phyloP scores from a whole-genome alignment of 306 rosid species.

The Carpinus viminea region DNA sequence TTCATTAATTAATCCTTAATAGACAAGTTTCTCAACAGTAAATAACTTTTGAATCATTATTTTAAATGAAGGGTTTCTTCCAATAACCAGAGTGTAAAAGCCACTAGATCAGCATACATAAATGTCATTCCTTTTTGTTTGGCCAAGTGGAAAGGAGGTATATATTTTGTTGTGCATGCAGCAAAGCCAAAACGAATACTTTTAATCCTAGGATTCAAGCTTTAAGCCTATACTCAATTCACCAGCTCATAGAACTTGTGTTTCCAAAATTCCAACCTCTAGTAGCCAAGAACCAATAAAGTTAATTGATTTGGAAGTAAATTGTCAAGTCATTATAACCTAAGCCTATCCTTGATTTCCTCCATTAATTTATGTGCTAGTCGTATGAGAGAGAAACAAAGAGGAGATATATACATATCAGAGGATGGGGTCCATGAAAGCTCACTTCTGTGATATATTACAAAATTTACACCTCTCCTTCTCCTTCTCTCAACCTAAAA shows the following conservation, averaged over 20 bases:
- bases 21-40: background rate
- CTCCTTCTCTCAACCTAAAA: constrained; percentile 52
- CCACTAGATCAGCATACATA: background rate
- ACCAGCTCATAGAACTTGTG: background rate
- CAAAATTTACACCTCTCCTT: constrained; percentile 30
- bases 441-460: constrained; percentile 35
- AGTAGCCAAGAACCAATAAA: background rate
- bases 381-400: constrained; percentile 9
- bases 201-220: too few species aligned
- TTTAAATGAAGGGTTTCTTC: background rate
- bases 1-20: background rate
- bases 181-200: too few species aligned
- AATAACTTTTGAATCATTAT: background rate
- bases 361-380: constrained; percentile 1
- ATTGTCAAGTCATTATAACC: background rate
- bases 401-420: constrained; percentile 11
- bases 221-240: background rate
- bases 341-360: background rate
- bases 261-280: background rate
- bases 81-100: background rate
- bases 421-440: constrained; percentile 48
- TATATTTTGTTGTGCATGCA: background rate
- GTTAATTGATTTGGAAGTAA: background rate
- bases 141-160: background rate
- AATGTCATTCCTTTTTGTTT: background rate